These are phyloP conservation scores for Ceratocystis papillata DNA, from an alignment of 2,329 filamentous ascomycete genomes.

Conservation along the genomic window DNA sequence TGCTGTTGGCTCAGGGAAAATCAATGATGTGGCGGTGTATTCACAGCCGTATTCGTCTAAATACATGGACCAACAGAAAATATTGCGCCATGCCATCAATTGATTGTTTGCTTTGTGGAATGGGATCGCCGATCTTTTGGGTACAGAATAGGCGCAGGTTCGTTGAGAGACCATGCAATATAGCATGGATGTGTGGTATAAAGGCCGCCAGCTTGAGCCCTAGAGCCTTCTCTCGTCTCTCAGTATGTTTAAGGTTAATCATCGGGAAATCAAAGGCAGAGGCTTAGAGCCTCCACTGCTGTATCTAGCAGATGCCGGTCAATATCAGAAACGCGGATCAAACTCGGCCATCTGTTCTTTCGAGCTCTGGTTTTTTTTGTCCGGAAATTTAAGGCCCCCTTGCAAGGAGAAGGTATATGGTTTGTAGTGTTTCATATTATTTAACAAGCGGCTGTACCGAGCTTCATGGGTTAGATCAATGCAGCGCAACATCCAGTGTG, in stretches of 20 bases:
- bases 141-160: too few relatives aligned
- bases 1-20: too few relatives aligned
- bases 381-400: neutral
- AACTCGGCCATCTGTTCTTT: conserved; percentile 6
- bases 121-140: neutral
- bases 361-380: neutral
- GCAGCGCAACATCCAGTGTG: neutral
- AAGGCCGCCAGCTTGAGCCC: too few relatives aligned
- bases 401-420: neutral
- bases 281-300: neutral
- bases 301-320: neutral
- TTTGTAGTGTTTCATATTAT: neutral
- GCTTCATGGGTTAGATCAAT: neutral
- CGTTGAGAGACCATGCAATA: too few relatives aligned
- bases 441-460: neutral
- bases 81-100: neutral
- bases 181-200: too few relatives aligned
- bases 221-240: too few relatives aligned
- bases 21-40: too few relatives aligned
- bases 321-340: conserved; percentile 1
- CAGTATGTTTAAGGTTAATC: neutral
- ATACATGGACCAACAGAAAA: neutral
- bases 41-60: neutral
- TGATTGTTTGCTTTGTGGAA: neutral
- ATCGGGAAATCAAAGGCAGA: neutral